Conservation (phyloP, 176 grass and related monocot species). For the Tillandsia leiboldiana region DNA sequence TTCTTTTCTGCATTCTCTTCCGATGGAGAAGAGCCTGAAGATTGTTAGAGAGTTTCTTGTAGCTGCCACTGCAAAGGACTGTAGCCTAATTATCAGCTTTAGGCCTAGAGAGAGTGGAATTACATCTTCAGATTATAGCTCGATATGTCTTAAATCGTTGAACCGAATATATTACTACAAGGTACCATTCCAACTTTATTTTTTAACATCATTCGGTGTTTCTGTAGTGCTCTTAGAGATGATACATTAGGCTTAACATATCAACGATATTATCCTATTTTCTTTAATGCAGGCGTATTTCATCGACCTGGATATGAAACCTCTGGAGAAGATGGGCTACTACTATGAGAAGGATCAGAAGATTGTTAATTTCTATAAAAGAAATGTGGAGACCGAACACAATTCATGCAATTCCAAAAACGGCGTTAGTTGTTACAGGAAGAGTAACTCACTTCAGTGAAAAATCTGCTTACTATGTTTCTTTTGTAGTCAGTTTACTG, state of each 20-base stretch:
- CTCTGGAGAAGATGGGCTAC: constrained; percentile 62
- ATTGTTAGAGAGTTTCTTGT: constrained; percentile 71
- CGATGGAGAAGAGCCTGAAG: constrained; percentile 52
- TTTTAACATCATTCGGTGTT: too few relatives aligned
- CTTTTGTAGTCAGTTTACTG: too few relatives aligned
- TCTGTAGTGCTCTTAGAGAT: too few relatives aligned
- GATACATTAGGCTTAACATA: too few relatives aligned
- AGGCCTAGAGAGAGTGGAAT: constrained; percentile 32
- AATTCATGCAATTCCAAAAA: neutral
- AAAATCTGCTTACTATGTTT: too few relatives aligned
- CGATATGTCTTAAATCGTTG: constrained; percentile 47
- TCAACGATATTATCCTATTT: neutral
- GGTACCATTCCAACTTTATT: constrained; percentile 26
- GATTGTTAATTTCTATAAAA: constrained; percentile 70
- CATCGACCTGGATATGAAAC: constrained; percentile 86
- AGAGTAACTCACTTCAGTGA: neutral
- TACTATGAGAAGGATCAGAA: constrained; percentile 69
- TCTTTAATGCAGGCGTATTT: constrained; percentile 45
- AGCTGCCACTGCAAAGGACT: constrained; percentile 79
- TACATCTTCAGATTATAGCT: constrained; percentile 38
- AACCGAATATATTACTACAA: constrained; percentile 78
- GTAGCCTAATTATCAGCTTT: constrained; percentile 88
- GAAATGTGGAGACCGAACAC: neutral
- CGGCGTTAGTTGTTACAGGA: neutral
- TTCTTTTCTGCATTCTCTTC: constrained; percentile 52